phyloP scores from a whole-genome alignment of 192 early-diverging fungal species.

The Gonapodya prolifera region DNA sequence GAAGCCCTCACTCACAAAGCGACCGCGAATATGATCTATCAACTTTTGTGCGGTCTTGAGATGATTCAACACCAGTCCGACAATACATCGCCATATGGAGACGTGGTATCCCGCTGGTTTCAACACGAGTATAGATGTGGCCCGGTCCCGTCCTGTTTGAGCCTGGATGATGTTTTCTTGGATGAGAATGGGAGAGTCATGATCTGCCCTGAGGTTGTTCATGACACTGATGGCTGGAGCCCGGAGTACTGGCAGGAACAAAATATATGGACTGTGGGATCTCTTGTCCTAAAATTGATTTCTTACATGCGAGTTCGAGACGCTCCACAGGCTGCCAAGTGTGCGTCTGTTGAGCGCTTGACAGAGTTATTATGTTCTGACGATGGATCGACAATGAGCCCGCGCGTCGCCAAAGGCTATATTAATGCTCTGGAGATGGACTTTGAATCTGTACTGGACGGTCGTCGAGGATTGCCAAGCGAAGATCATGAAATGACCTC shows the following conservation, averaged over 20 bases:
- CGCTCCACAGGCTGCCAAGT: not conserved
- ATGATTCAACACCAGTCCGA: not conserved
- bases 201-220: not conserved
- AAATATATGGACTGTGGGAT: not conserved
- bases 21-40: not conserved
- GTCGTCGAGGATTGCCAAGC: too few species aligned
- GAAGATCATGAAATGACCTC: too few species aligned
- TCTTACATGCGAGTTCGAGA: not conserved
- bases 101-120: not conserved
- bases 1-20: not conserved
- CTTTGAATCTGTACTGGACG: too few species aligned
- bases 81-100: not conserved
- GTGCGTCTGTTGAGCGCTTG: too few species aligned
- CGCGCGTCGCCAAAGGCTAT: too few species aligned
- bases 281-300: not conserved
- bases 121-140: not conserved
- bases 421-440: too few species aligned
- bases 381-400: too few species aligned
- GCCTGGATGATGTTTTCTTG: not conserved
- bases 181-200: not conserved
- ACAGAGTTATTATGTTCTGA: too few species aligned
- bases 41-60: not conserved
- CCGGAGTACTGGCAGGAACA: not conserved
- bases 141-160: not conserved
- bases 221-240: not conserved